These are phyloP conservation scores for Picea sitchensis DNA, from an alignment of 75 land plant species.

Conservation along the genomic window DNA sequence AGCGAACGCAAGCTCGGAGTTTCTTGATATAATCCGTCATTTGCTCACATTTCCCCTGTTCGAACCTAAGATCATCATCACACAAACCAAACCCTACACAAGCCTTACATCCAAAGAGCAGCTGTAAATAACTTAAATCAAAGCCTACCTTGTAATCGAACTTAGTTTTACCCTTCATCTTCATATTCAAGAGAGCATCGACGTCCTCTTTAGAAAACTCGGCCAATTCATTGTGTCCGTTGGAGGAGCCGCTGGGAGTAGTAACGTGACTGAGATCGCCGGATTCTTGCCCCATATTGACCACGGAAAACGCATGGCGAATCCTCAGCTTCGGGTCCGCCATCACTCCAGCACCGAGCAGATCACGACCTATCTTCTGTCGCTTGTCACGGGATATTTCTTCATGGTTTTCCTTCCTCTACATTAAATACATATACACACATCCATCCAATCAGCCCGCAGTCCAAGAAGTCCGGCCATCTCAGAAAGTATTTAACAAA, in stretches of 20 bases:
- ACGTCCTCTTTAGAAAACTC: slow-evolving; percentile 47
- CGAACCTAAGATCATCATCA: background rate
- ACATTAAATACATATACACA: slow-evolving; percentile 2
- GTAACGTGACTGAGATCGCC: too few species aligned
- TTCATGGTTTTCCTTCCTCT: slow-evolving; percentile 28
- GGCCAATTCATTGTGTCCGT: background rate
- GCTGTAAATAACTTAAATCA: background rate
- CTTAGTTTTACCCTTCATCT: slow-evolving; percentile 61
- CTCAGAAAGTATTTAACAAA: background rate
- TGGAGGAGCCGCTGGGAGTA: background rate
- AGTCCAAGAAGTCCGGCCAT: background rate
- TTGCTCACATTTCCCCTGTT: slow-evolving; percentile 79
- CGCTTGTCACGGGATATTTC: slow-evolving; percentile 29
- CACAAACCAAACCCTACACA: background rate
- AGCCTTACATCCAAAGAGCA: background rate
- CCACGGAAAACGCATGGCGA: background rate
- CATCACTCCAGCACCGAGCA: background rate
- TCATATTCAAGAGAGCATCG: slow-evolving; percentile 54
- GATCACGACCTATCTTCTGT: slow-evolving; percentile 22
- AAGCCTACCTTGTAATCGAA: slow-evolving; percentile 58
- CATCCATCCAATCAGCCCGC: background rate
- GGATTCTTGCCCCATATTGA: background rate
- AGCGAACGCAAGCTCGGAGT: slow-evolving; percentile 75
- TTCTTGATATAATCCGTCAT: slow-evolving; percentile 83
- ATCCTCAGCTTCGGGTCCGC: background rate